These are phyloP conservation scores for Dryas alaskensis DNA, from an alignment of 306 rosid genomes.

Conservation along the genomic window DNA sequence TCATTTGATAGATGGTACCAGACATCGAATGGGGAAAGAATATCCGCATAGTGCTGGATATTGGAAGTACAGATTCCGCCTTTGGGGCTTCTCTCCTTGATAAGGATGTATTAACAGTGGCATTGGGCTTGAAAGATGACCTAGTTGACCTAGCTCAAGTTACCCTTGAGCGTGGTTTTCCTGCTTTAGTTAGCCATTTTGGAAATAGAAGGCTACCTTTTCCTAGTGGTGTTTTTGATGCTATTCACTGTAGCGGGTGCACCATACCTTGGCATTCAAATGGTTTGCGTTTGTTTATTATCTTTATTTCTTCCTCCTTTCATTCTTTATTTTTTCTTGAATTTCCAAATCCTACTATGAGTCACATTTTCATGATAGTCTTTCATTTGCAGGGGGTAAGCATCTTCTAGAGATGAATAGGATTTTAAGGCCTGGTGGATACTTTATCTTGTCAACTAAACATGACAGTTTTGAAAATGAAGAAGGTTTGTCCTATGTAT, in stretches of 20 bases:
- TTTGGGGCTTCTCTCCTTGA: slow-evolving; percentile 71
- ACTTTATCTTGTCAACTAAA: slow-evolving; percentile 80
- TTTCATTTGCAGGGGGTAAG: slow-evolving; percentile 62
- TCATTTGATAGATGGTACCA: slow-evolving; percentile 83
- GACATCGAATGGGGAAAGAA: slow-evolving; percentile 98
- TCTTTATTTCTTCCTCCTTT: not conserved
- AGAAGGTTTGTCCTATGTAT: slow-evolving; percentile 61
- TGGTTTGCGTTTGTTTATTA: slow-evolving; percentile 42
- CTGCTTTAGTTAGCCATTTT: slow-evolving; percentile 69
- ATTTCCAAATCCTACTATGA: not conserved
- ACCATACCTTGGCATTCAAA: slow-evolving; percentile 74
- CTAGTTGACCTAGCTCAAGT: slow-evolving; percentile 87
- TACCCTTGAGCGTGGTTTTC: slow-evolving; percentile 87
- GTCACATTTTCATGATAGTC: slow-evolving; percentile 5
- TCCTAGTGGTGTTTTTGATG: slow-evolving; percentile 84
- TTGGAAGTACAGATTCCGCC: slow-evolving; percentile 75
- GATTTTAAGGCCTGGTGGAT: slow-evolving; percentile 80
- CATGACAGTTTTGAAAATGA: slow-evolving; percentile 77
- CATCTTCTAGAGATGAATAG: slow-evolving; percentile 92
- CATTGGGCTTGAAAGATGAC: slow-evolving; percentile 89
- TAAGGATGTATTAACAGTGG: slow-evolving; percentile 70
- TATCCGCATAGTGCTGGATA: slow-evolving; percentile 75
- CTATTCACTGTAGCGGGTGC: slow-evolving; percentile 83
- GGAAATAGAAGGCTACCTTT: slow-evolving; percentile 81
- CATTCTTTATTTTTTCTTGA: not conserved